Evolutionary conservation across 257 asterid species (phyloP).

Genomic region (Datura wrightii): DNA sequence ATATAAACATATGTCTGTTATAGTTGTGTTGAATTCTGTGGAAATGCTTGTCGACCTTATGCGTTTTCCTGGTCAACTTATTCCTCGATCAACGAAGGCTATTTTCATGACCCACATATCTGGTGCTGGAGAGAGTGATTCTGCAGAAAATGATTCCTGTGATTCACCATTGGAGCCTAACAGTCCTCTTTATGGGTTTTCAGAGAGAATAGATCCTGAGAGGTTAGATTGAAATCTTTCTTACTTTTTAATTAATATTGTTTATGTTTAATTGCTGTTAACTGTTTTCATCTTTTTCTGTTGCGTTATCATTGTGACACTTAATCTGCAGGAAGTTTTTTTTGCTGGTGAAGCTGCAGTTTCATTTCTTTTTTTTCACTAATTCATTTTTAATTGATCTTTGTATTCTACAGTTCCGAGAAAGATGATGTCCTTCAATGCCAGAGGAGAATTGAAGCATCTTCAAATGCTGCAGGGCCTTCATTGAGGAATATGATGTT

Average conservation of each 20-base stretch:
- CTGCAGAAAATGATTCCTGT: slow-evolving; percentile 99
- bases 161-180: slow-evolving; percentile 99
- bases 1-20: slow-evolving; percentile 88
- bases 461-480: slow-evolving; percentile 80
- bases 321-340: not conserved
- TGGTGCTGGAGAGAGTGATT: slow-evolving; percentile 98
- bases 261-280: not conserved
- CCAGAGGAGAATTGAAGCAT: slow-evolving; percentile 77
- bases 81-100: slow-evolving; percentile 82
- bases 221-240: slow-evolving; percentile 51
- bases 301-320: not conserved
- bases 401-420: slow-evolving; percentile 63
- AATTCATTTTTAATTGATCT: slow-evolving; percentile 23
- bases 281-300: slow-evolving; percentile 4
- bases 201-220: slow-evolving; percentile 81
- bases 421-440: slow-evolving; percentile 77
- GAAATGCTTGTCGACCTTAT: slow-evolving; percentile 82
- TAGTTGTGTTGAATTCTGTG: slow-evolving; percentile 77
- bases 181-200: slow-evolving; percentile 89
- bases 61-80: slow-evolving; percentile 94
- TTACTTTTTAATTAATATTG: not conserved
- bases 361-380: slow-evolving; percentile 31
- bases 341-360: slow-evolving; percentile 16
- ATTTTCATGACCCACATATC: slow-evolving; percentile 83
- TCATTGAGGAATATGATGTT: slow-evolving; percentile 85